phyloP scores from a whole-genome alignment of 257 asterid species.

The Solanum raphanifolium region DNA sequence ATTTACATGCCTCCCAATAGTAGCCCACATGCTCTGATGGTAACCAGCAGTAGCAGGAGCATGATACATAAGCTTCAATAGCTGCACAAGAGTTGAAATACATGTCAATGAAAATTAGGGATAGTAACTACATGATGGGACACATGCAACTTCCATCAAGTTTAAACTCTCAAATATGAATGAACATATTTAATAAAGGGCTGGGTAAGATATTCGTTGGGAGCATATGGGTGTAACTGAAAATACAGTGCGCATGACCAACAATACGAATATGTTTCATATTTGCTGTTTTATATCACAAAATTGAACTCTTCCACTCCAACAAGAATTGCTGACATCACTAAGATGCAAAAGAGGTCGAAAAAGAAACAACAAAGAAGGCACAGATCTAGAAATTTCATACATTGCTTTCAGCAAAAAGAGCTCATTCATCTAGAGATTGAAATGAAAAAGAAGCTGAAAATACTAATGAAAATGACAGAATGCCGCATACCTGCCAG shows the following conservation, averaged over 20 bases:
- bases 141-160: not conserved
- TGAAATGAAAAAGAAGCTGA: not conserved
- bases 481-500: conserved; percentile 68
- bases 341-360: not conserved
- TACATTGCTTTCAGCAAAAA: not conserved
- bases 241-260: not conserved
- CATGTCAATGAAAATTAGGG: not conserved
- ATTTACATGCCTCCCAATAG: conserved; percentile 48
- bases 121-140: not conserved
- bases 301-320: not conserved
- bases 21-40: conserved; percentile 87
- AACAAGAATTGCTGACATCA: not conserved
- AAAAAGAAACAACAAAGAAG: not conserved
- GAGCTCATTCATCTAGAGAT: not conserved
- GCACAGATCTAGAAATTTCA: not conserved
- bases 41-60: conserved; percentile 84
- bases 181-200: not conserved
- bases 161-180: not conserved
- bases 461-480: not conserved
- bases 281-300: not conserved
- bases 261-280: not conserved
- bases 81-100: conserved; percentile 30
- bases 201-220: not conserved
- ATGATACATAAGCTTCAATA: conserved; percentile 82
- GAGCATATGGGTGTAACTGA: not conserved